Percentiles rank a stretch among this genome's conserved stretches.
phyloP scores from a whole-genome alignment of 2,329 filamentous ascomycete genomes.

The Didymella exigua region DNA sequence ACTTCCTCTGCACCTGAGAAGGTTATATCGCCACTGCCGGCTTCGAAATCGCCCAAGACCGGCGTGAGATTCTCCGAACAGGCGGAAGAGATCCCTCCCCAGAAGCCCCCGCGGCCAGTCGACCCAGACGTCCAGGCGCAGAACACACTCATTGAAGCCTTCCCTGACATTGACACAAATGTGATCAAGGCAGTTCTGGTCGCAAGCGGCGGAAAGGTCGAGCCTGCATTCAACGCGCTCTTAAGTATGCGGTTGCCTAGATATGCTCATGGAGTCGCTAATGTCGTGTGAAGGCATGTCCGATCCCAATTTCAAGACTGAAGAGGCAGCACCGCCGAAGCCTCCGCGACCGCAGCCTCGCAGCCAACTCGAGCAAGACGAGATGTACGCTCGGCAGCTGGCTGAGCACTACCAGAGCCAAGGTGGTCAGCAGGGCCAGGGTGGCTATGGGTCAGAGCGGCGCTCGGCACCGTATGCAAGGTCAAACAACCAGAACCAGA shows the following conservation, averaged over 20 bases:
- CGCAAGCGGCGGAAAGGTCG: constrained; percentile 85
- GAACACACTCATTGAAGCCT: constrained; percentile 89
- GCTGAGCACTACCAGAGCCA: constrained; percentile 80
- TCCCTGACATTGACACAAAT: constrained; percentile 77
- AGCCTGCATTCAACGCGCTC: constrained; percentile 93
- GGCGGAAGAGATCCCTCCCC: constrained; percentile 62
- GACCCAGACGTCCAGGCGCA: constrained; percentile 84
- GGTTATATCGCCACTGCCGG: constrained; percentile 38
- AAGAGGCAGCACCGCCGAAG: constrained; percentile 69
- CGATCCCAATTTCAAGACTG: constrained; percentile 57
- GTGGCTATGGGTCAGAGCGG: constrained; percentile 48
- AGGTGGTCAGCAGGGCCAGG: constrained; percentile 23
- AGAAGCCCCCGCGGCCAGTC: constrained; percentile 82
- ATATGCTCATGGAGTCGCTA: constrained; percentile 12
- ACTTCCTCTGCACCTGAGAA: constrained; percentile 32
- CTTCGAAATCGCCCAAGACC: constrained; percentile 45
- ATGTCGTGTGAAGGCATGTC: constrained; percentile 54
- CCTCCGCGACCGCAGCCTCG: constrained; percentile 78
- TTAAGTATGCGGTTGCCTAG: constrained; percentile 64
- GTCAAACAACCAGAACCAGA: constrained; percentile 11
- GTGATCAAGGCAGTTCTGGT: constrained; percentile 87
- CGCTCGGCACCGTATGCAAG: constrained; percentile 53
- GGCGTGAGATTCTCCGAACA: constrained; percentile 56
- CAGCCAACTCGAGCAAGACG: constrained; percentile 87
- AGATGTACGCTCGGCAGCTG: constrained; percentile 88